Evolutionary conservation across 2,329 filamentous ascomycete genomes (phyloP).

Genomic region (Colletotrichum godetiae): DNA sequence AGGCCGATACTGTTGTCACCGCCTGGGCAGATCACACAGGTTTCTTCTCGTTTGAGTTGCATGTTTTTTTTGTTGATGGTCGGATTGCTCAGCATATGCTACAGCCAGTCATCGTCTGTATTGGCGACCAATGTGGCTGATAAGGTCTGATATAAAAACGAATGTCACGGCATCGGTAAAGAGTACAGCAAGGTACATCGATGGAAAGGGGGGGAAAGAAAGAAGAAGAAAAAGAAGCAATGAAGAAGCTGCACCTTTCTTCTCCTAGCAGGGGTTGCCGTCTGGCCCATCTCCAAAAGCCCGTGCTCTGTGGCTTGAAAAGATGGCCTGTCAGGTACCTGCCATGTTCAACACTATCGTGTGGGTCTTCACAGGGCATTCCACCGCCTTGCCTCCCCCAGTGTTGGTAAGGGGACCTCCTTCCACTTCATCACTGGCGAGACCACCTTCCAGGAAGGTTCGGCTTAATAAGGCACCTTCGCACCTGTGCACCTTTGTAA

Average conservation of each 20-base stretch:
- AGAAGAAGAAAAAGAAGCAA: constrained; percentile 10
- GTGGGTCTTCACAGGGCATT: constrained; percentile 19
- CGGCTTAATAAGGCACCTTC: too few relatives aligned
- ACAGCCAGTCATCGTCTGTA: neutral
- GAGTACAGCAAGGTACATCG: neutral
- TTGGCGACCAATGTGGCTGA: neutral
- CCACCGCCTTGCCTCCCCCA: constrained; percentile 12
- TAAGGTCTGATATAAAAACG: neutral
- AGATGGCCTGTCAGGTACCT: constrained; percentile 15
- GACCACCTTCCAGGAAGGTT: constrained; percentile 17
- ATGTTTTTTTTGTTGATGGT: constrained; percentile 9
- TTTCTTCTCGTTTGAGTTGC: constrained; percentile 12
- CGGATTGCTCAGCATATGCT: neutral
- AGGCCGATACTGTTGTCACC: constrained; percentile 25
- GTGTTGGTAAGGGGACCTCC: constrained; percentile 5
- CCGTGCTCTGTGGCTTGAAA: constrained; percentile 32
- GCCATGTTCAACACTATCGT: constrained; percentile 34
- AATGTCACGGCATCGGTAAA: neutral
- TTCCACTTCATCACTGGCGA: neutral
- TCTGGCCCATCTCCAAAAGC: neutral
- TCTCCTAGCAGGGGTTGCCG: constrained; percentile 20
- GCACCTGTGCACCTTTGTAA: neutral
- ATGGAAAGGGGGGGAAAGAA: neutral
- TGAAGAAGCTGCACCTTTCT: constrained; percentile 21
- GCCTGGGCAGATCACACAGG: constrained; percentile 19